phyloP scores from a whole-genome alignment of 2,329 filamentous ascomycete genomes.

The Diaporthe vexans region DNA sequence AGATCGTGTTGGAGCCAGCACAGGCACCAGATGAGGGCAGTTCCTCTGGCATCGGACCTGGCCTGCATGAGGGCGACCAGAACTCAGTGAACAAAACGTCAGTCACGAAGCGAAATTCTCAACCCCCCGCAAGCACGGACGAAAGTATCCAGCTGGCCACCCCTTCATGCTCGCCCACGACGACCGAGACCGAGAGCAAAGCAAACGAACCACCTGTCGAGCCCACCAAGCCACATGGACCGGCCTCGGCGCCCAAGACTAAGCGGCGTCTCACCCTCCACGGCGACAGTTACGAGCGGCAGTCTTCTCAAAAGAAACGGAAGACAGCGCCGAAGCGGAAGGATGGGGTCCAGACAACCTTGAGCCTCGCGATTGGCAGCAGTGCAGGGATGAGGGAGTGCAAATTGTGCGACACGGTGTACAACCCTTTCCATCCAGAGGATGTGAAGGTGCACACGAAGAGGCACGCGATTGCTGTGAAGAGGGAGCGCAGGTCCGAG shows the following conservation, averaged over 20 bases:
- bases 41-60: neutral
- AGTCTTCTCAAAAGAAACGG: slow-evolving; percentile 38
- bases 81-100: slow-evolving; percentile 14
- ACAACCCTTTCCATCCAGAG: slow-evolving; percentile 60
- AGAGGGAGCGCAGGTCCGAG: slow-evolving; percentile 20
- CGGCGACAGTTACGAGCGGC: slow-evolving; percentile 24
- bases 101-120: neutral
- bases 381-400: slow-evolving; percentile 56
- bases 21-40: neutral
- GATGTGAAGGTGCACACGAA: slow-evolving; percentile 58
- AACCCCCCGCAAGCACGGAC: neutral
- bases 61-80: slow-evolving; percentile 7
- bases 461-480: slow-evolving; percentile 50
- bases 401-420: slow-evolving; percentile 58
- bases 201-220: neutral
- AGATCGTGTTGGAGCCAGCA: neutral
- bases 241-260: slow-evolving; percentile 1
- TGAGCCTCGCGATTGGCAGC: slow-evolving; percentile 55
- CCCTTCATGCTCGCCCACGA: slow-evolving; percentile 1
- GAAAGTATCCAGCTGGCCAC: slow-evolving; percentile 1
- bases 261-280: slow-evolving; percentile 41
- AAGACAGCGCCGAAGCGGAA: slow-evolving; percentile 44
- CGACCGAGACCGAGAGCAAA: too few relatives aligned
- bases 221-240: neutral
- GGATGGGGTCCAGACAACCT: slow-evolving; percentile 56